Evolutionary conservation across 2,329 filamentous ascomycete genomes (phyloP), one percentile per base, ranked within the genome.

Genomic region (Epichloe glyceriae): DNA sequence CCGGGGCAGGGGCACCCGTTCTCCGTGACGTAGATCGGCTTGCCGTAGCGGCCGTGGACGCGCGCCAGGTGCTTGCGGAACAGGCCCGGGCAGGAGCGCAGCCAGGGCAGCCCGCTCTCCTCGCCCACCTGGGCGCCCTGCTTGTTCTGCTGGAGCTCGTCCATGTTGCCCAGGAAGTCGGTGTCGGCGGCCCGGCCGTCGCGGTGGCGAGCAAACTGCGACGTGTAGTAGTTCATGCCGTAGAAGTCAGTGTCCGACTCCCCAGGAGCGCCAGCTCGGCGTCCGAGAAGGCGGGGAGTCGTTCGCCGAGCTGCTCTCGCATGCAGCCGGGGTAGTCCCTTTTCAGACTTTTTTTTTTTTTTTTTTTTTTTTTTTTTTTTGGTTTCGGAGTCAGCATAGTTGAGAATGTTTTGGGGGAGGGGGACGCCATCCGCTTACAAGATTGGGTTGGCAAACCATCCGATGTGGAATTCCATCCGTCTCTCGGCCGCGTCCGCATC

Each of bases 201-300:
- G 2, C 57, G 53, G 47, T 67, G 63, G 2, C 58, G 60, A 1
- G 64, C 64, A 49, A 61, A 69, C 50, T 67, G 64, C 0, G 64
- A 63, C 0, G 67, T 68, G 61, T 70, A 70, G 51, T 64, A 66
- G 55, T 70, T 69, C 66, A 70, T 69, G 42, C 67, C 67, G 51
- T 69, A 70, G 48, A 70, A 70, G 47, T 64, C 61, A 3, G 56
- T 59, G 7, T 61, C 57, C 0, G 60, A 57, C 3, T 55, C 54
- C 0, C 52, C 0, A 68, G 55, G 0, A 65, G 48, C 5, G 51
- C 46, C 30, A 62, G 54, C 4, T 69, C 66, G 0, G 53, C 52
- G 0, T 52, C 35, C 1, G 65, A 60, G 33, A 67, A 67, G 0
- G 43, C 4, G 0, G 65, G 66, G 0, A 68, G 56, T 0, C 66